Evolutionary conservation across 345 rosid genomes (phyloP).

Genomic region (Aquilaria malaccensis): DNA sequence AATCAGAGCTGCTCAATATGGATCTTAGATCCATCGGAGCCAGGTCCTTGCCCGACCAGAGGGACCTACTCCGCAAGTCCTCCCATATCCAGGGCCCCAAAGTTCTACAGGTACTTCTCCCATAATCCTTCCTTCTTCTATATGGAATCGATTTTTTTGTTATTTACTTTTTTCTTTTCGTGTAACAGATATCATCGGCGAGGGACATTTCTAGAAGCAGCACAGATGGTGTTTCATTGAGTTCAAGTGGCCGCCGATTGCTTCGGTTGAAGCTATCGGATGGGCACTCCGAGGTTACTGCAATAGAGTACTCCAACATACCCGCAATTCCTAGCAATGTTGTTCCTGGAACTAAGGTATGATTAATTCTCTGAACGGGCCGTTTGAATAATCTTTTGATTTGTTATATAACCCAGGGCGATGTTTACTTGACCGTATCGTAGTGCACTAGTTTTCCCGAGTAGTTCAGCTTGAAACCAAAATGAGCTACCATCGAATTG

Average conservation of each 20-base stretch:
- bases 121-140: not conserved
- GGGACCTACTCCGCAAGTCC: constrained; percentile 31
- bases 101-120: constrained; percentile 56
- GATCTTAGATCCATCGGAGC: constrained; percentile 63
- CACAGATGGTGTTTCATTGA: constrained; percentile 42
- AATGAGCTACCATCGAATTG: too few species aligned
- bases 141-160: not conserved
- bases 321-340: constrained; percentile 48
- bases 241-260: constrained; percentile 44
- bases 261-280: constrained; percentile 63
- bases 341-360: constrained; percentile 88
- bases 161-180: not conserved
- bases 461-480: too few species aligned
- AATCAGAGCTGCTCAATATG: constrained; percentile 66
- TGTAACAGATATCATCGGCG: constrained; percentile 48
- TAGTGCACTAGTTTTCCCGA: too few species aligned
- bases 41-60: constrained; percentile 52
- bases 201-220: constrained; percentile 70
- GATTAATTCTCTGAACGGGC: not conserved
- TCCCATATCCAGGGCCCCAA: constrained; percentile 64
- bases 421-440: too few species aligned
- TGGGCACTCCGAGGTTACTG: constrained; percentile 61
- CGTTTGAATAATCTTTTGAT: too few species aligned
- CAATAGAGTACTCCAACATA: constrained; percentile 60
- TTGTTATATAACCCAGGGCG: too few species aligned